Evolutionary conservation across 352 stramenopile genomes (phyloP).

Genomic region (Elongisporangium prolatum): DNA sequence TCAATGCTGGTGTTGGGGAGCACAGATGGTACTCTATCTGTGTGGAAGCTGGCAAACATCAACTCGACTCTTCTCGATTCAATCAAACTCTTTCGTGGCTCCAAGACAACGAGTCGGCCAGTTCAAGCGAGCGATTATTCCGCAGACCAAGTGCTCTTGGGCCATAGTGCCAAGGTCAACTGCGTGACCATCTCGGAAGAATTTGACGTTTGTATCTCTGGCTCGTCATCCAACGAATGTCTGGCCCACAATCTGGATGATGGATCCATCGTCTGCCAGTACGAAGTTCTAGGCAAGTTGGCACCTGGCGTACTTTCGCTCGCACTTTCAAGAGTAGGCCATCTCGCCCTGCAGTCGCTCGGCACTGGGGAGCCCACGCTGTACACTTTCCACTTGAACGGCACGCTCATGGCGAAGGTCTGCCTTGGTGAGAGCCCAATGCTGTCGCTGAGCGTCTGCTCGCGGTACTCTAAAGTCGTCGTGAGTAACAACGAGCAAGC

Average conservation of each 20-base stretch:
- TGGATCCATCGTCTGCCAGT: conserved; percentile 59
- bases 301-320: conserved; percentile 49
- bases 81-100: conserved; percentile 70
- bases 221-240: conserved; percentile 62
- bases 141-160: conserved; percentile 71
- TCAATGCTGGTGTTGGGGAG: conserved; percentile 51
- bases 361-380: conserved; percentile 43
- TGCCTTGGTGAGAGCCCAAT: conserved; percentile 33
- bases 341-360: conserved; percentile 70
- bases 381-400: conserved; percentile 77
- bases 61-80: conserved; percentile 69
- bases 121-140: conserved; percentile 76
- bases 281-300: conserved; percentile 33
- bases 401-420: conserved; percentile 40
- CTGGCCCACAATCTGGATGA: conserved; percentile 59
- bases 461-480: conserved; percentile 61
- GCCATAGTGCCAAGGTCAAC: conserved; percentile 55
- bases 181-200: conserved; percentile 69
- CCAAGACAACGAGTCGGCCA: conserved; percentile 40
- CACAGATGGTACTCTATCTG: conserved; percentile 66
- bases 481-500: conserved; percentile 52
- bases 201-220: conserved; percentile 66
- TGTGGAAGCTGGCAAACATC: conserved; percentile 70
- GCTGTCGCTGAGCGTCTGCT: conserved; percentile 47
- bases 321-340: conserved; percentile 58